These are phyloP conservation scores for Erysimum cheiranthoides DNA, from an alignment of 345 rosid species.

Conservation along the genomic window DNA sequence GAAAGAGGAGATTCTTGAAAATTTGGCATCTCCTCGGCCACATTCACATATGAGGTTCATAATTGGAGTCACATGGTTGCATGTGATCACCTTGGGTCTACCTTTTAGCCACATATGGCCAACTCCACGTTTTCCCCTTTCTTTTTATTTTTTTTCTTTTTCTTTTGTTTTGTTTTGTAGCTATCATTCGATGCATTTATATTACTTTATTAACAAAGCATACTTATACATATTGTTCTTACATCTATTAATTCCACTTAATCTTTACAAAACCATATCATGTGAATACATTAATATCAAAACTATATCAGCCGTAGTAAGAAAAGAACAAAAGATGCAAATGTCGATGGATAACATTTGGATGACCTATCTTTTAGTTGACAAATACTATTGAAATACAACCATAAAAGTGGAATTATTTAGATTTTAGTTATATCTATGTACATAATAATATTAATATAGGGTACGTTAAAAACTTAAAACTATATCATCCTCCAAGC, in stretches of 20 bases:
- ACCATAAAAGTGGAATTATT: not conserved
- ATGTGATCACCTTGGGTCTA: conserved; percentile 48
- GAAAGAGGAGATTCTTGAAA: conserved; percentile 6
- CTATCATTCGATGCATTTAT: conserved; percentile 39
- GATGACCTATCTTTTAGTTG: conserved; percentile 5
- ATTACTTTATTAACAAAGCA: not conserved
- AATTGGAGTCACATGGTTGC: conserved; percentile 50
- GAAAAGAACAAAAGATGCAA: not conserved
- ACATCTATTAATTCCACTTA: conserved; percentile 5
- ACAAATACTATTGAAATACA: not conserved
- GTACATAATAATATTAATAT: not conserved
- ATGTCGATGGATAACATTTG: conserved; percentile 6
- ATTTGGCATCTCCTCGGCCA: conserved; percentile 37
- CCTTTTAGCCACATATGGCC: conserved; percentile 49
- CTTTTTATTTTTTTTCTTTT: not conserved
- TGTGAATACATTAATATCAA: conserved; percentile 15
- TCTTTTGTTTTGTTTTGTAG: conserved; percentile 38
- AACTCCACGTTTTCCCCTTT: conserved; percentile 40
- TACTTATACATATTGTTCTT: not conserved
- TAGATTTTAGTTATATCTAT: not conserved
- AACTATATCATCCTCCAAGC: not conserved
- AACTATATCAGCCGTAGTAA: not conserved
- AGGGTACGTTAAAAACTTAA: not conserved
- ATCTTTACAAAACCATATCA: not conserved
- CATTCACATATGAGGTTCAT: conserved; percentile 47